Conservation (phyloP, 257 asterid species). For the Scutellaria minor region DNA sequence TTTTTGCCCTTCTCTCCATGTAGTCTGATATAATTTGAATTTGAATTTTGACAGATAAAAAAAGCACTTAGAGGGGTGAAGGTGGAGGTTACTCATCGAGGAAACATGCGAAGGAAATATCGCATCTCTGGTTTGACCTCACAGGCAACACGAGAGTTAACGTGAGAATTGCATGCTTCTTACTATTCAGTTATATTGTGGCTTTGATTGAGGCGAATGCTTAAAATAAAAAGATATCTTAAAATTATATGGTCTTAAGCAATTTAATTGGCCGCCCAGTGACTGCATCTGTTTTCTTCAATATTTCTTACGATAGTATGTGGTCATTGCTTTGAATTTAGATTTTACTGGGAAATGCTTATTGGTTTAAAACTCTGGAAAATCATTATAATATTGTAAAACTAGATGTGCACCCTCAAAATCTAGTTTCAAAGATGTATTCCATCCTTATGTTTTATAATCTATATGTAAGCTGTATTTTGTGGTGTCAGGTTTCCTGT, state of each 20-base stretch:
- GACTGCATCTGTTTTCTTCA: neutral
- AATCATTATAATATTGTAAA: neutral
- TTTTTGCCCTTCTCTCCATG: neutral
- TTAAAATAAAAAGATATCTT: neutral
- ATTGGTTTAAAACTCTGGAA: neutral
- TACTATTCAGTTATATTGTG: conserved; percentile 1
- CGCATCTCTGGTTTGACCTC: conserved; percentile 93
- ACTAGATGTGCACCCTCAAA: neutral
- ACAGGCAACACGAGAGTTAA: conserved; percentile 86
- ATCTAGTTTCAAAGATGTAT: neutral
- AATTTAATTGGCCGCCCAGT: neutral
- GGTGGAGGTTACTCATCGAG: conserved; percentile 97
- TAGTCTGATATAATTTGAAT: conserved; percentile 6
- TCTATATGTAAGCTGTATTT: conserved; percentile 20
- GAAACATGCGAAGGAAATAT: conserved; percentile 93
- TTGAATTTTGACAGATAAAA: conserved; percentile 60
- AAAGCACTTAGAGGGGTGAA: conserved; percentile 95
- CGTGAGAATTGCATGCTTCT: conserved; percentile 53
- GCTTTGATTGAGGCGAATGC: neutral
- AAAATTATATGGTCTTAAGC: neutral
- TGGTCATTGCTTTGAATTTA: neutral
- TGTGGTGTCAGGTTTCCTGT: conserved; percentile 72
- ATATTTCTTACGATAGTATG: neutral
- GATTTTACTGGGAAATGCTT: neutral
- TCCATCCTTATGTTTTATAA: too few relatives aligned